Evolutionary conservation across 805 yeast genomes (phyloP).

Genomic region (Alloascoidea africana): DNA sequence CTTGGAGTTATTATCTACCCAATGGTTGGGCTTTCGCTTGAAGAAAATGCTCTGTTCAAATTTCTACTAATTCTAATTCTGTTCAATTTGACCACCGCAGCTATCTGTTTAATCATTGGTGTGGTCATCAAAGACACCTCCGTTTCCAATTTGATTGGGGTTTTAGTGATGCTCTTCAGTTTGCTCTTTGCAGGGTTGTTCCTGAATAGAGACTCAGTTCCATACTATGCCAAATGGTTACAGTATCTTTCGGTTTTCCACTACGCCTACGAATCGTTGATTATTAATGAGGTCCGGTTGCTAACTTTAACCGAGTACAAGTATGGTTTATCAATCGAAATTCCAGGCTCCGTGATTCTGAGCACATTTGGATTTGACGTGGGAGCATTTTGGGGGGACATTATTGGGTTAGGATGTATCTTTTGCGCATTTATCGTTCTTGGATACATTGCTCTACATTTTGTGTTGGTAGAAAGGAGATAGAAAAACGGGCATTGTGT

Average conservation of each 20-base stretch:
- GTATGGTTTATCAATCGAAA: conserved; percentile 86
- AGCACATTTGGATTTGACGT: conserved; percentile 92
- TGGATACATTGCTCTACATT: conserved; percentile 67
- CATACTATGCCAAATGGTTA: conserved; percentile 45
- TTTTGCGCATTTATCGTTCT: conserved; percentile 39
- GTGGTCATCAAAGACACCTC: conserved; percentile 80
- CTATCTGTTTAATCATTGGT: conserved; percentile 78
- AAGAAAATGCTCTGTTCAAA: conserved; percentile 55
- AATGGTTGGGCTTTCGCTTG: conserved; percentile 73
- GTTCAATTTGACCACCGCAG: conserved; percentile 77
- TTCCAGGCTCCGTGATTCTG: conserved; percentile 94
- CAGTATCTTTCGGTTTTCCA: conserved; percentile 86
- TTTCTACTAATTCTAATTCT: conserved; percentile 56
- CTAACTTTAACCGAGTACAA: conserved; percentile 75
- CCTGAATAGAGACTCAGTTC: conserved; percentile 62
- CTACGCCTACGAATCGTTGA: conserved; percentile 86
- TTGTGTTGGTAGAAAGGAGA: conserved; percentile 61
- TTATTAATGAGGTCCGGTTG: conserved; percentile 85
- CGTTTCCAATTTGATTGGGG: conserved; percentile 82
- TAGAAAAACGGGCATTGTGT: no score
- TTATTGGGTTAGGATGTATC: conserved; percentile 41
- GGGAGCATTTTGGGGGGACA: conserved; percentile 56
- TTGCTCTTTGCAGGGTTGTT: conserved; percentile 88
- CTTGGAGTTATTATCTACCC: conserved; percentile 81
- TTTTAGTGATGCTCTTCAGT: conserved; percentile 69